Percentiles rank a stretch among this genome's conserved stretches.
Evolutionary conservation across 441 rosid species (phyloP).

Genomic region (Theobroma grandiflorum): DNA sequence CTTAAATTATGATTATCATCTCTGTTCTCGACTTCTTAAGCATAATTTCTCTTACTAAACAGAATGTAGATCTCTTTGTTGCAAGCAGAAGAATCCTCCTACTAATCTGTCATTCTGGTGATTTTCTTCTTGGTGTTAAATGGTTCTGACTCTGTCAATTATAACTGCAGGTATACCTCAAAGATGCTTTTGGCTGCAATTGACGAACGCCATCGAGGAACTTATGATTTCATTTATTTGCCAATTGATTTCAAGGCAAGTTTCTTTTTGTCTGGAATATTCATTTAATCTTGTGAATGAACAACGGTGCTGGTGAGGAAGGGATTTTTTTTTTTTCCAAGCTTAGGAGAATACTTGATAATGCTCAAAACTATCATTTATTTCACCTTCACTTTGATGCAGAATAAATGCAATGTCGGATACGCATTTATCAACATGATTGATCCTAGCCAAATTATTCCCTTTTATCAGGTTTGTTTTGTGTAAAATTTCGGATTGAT

Average conservation of each 20-base stretch:
- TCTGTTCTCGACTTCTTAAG: background rate
- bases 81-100: background rate
- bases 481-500: background rate
- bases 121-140: background rate
- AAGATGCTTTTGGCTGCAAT: conserved; percentile 81
- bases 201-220: conserved; percentile 68
- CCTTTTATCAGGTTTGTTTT: conserved; percentile 67
- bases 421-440: conserved; percentile 85
- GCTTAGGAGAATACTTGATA: background rate
- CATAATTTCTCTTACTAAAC: background rate
- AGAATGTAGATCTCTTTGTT: background rate
- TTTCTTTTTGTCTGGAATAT: conserved; percentile 21
- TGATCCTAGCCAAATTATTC: conserved; percentile 60
- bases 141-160: background rate
- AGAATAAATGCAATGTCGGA: conserved; percentile 87
- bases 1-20: background rate
- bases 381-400: conserved; percentile 39
- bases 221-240: conserved; percentile 71
- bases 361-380: conserved; percentile 18
- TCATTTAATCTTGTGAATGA: conserved; percentile 7
- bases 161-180: conserved; percentile 63
- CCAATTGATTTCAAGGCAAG: conserved; percentile 83
- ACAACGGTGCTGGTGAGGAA: background rate
- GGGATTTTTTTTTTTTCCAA: background rate
- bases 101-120: background rate